Base-by-base conservation (phyloP, 2,329 filamentous ascomycete species). In the Aspergillus sp. region DNA sequence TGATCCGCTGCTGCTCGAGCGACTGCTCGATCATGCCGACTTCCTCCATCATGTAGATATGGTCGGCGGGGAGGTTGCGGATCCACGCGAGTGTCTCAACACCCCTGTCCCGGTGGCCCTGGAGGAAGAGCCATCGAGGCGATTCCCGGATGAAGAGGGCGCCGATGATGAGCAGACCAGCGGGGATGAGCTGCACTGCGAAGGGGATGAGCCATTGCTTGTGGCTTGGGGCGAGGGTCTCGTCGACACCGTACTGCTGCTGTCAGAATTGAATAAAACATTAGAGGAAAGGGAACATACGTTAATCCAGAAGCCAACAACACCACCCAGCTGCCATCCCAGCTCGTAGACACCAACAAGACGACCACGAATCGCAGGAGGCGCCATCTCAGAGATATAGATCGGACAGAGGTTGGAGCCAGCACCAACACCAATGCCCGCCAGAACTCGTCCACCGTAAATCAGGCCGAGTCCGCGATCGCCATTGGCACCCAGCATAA, bases 11-110 rank as follows among this genome's bases (percentile, higher is more conserved):
- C 17, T 84, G 76, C 61, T 90, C 87, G 17, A 91, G 76, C 12
- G 90, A 88, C 15, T 83, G 80, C 52, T 92, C 88, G 60, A 93
- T 88, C 61, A 83, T 86, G 56, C 82, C 80, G 23, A 93, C 79
- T 72, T 93, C 90, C 70, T 93, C 89, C 1, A 88, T 76, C 58
- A 93, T 87, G 70, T 92, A 91, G 14, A 84, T 73, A 61, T 78
- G 68, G 17, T 74, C 68, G 3, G 64, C 60, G 4, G 77, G 72
- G 7, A 80, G 72, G 17, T 75, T 67, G 43, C 81, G 73, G 33
- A 77, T 68, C 71, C 74, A 77, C 57, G 67, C 69, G 8, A 89
- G 79, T 43, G 84, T 82, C 21, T 78, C 66, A 43, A 86, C 77
- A 0, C 85, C 84, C 67, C 90, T 83, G 27, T 90, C 86, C 80